Conservation (phyloP, 2,329 filamentous ascomycete species). For the Neophaeococcomyces aloes region DNA sequence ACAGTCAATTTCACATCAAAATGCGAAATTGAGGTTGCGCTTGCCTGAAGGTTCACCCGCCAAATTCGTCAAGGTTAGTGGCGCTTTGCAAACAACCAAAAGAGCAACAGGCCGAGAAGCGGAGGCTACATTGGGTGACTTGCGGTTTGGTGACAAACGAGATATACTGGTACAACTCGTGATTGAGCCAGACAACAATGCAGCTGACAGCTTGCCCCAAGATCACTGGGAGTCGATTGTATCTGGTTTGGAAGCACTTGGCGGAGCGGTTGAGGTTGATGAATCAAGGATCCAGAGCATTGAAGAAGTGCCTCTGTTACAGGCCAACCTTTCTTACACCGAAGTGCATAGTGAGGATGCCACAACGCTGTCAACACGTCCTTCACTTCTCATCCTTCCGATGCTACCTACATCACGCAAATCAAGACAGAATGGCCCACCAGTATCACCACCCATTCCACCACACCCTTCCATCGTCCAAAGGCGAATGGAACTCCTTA, state of each 20-base stretch:
- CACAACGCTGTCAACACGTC: constrained; percentile 73
- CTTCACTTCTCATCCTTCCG: constrained; percentile 85
- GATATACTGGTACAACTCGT: constrained; percentile 91
- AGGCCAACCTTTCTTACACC: constrained; percentile 86
- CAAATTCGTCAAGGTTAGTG: constrained; percentile 97
- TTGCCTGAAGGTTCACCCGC: constrained; percentile 92
- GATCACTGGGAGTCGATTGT: constrained; percentile 97
- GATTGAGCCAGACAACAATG: constrained; percentile 73
- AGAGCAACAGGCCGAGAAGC: constrained; percentile 88
- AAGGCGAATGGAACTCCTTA: constrained; percentile 91
- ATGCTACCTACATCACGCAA: constrained; percentile 64
- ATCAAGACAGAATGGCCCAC: constrained; percentile 46
- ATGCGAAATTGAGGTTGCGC: constrained; percentile 88
- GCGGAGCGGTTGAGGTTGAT: constrained; percentile 76
- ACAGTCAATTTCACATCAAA: constrained; percentile 94
- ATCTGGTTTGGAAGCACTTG: constrained; percentile 84
- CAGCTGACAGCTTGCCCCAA: constrained; percentile 75
- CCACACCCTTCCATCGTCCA: constrained; percentile 93
- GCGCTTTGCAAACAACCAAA: constrained; percentile 91
- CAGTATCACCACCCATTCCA: constrained; percentile 69
- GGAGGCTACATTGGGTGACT: constrained; percentile 80
- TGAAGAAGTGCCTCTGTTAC: constrained; percentile 88
- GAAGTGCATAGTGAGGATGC: constrained; percentile 86
- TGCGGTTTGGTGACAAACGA: constrained; percentile 89
- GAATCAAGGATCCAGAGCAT: constrained; percentile 74